Base-by-base conservation (phyloP, 106 monocot genomes). In the Acanthochlamys bracteata region DNA sequence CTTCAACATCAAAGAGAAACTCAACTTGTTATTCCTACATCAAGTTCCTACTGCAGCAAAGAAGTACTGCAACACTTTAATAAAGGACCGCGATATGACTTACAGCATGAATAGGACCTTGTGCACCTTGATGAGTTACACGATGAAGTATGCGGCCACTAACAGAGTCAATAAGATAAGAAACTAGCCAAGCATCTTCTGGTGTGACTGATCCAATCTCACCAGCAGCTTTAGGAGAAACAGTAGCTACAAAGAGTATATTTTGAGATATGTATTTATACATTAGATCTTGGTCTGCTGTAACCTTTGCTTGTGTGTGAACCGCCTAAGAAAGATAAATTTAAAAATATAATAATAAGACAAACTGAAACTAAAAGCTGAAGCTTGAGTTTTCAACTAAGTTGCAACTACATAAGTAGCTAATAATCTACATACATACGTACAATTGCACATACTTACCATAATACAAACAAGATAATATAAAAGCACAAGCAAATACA, bases 211-310 rank as follows among this genome's bases (percentile, higher is more conserved):
- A 89, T 57, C 98, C 92, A 75, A 99, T 99, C 25, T 75, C 79
- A 56, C 88, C 86, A 68, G 81, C 68, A 69, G 83, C 92, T 75
- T 89, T 92, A 11, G 89, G 89, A 70, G 85, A 54, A 71, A 79
- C 77, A 60, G 98, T 92, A 47, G 98, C 88, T 26, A 89, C 79
- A 78, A 92, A 99, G 59, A 99, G 53, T 20, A 89, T 56, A 60
- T 86, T 99, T 65, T 71, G 92, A 26, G 98, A 99, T 79, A 92
- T 77, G 43, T 92, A 92, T 67, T 99, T 99, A 17, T 89, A 99
- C 81, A 92, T 83, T 16, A 92, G 88, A 73, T 92, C 92, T 42
- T 99, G 74, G 76, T 99, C 88, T 25, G 79, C 89, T 33, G 83
- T 68, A 60, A 76, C 77, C 73, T 99, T 99, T 33, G 98, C 98